Conservation (phyloP, 2,329 filamentous ascomycete species). For the Trichophyton equinum region DNA sequence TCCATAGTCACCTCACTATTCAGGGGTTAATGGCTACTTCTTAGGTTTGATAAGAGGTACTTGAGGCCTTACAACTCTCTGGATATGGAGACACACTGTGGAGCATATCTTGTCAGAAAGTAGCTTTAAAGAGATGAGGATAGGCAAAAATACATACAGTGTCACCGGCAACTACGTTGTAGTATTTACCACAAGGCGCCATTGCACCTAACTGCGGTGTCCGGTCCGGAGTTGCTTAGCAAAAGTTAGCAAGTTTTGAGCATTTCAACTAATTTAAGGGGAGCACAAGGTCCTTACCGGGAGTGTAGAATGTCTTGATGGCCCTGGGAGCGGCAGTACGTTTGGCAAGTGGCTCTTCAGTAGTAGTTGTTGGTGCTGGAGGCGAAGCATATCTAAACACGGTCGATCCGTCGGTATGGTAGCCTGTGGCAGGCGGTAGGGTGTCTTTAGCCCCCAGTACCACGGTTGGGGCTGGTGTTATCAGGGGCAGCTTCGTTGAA, state of each 20-base stretch:
- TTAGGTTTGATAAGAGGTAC: background rate
- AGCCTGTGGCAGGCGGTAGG: background rate
- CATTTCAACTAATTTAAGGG: no score
- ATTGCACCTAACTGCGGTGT: constrained; percentile 13
- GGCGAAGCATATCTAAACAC: background rate
- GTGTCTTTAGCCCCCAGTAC: constrained; percentile 2
- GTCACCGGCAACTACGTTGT: constrained; percentile 11
- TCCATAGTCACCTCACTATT: background rate
- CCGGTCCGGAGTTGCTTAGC: constrained; percentile 7
- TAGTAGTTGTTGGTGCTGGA: background rate
- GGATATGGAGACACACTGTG: constrained; percentile 12
- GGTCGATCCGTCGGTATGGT: background rate
- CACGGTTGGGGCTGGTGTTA: constrained; percentile 9
- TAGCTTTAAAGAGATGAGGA: background rate
- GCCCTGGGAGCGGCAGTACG: background rate
- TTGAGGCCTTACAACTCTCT: constrained; percentile 9
- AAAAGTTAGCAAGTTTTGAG: background rate
- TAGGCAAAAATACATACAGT: constrained; percentile 9
- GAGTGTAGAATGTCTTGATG: background rate
- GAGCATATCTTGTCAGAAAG: constrained; percentile 1
- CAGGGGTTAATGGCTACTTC: background rate
- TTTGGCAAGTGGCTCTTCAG: background rate
- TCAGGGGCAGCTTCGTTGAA: constrained; percentile 7
- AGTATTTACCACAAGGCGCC: constrained; percentile 11
- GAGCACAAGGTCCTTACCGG: background rate